Conservation (phyloP, 352 stramenopile species). For the Peronospora destructor region DNA sequence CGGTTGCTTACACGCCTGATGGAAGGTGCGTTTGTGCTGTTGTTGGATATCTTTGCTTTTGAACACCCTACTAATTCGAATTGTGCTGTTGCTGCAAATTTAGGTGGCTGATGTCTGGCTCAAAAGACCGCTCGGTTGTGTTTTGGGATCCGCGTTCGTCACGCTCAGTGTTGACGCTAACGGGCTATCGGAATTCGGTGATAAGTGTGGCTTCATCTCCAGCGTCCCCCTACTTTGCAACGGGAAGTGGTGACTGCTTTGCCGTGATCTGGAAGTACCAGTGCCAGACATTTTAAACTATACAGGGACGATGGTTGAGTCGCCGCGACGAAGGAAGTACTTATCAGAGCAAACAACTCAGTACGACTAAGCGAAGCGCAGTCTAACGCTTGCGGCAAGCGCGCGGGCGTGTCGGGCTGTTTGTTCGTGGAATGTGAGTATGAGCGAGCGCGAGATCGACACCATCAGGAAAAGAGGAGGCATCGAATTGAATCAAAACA, state of each 20-base stretch:
- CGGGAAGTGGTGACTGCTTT: slow-evolving; percentile 78
- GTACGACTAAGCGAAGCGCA: slow-evolving; percentile 21
- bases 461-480: slow-evolving; percentile 20
- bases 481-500: slow-evolving; percentile 28
- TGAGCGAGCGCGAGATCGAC: slow-evolving; percentile 19
- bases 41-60: not conserved
- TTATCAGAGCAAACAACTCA: slow-evolving; percentile 5
- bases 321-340: slow-evolving; percentile 20
- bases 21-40: slow-evolving; percentile 46
- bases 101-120: slow-evolving; percentile 83
- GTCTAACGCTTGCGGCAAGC: slow-evolving; percentile 20
- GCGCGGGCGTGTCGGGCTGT: slow-evolving; percentile 2
- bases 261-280: slow-evolving; percentile 86
- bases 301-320: slow-evolving; percentile 29
- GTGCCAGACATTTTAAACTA: slow-evolving; percentile 84
- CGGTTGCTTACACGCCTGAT: slow-evolving; percentile 81
- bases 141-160: slow-evolving; percentile 83
- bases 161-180: slow-evolving; percentile 75
- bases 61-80: slow-evolving; percentile 1
- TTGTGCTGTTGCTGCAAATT: slow-evolving; percentile 16
- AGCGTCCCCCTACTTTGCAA: slow-evolving; percentile 75
- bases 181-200: slow-evolving; percentile 81
- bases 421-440: slow-evolving; percentile 12
- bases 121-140: slow-evolving; percentile 80
- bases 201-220: slow-evolving; percentile 85